Percentiles rank a stretch among this genome's conserved stretches.
These are phyloP conservation scores for Trichoderma koningiopsis DNA, from an alignment of 2,329 filamentous ascomycete genomes.

Conservation along the genomic window DNA sequence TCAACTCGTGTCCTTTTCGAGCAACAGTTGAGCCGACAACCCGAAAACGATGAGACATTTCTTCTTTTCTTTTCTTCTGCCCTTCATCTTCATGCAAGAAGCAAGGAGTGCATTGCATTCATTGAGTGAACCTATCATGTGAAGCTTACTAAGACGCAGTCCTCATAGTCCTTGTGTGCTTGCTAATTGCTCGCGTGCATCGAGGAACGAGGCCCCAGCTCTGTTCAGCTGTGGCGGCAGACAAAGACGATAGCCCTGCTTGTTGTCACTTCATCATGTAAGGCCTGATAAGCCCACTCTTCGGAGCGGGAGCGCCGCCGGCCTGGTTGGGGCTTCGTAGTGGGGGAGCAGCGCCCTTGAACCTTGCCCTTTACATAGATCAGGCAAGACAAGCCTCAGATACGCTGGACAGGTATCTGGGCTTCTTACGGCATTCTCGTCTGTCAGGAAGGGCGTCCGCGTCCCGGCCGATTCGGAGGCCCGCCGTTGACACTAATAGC, in stretches of 20 bases:
- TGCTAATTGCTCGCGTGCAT: neutral
- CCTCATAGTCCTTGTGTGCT: neutral
- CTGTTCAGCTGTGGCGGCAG: slow-evolving; percentile 1
- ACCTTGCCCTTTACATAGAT: slow-evolving; percentile 1
- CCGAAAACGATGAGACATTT: neutral
- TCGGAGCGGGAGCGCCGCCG: slow-evolving; percentile 7
- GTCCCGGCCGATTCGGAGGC: slow-evolving; percentile 12
- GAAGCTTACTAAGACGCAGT: neutral
- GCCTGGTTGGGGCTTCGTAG: slow-evolving; percentile 6
- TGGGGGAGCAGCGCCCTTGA: slow-evolving; percentile 15
- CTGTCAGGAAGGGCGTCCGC: slow-evolving; percentile 14
- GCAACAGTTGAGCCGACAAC: neutral
- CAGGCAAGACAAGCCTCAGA: neutral
- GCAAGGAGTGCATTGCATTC: neutral
- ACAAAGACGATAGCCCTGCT: neutral
- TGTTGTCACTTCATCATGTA: slow-evolving; percentile 26
- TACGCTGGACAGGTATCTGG: neutral
- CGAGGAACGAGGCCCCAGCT: neutral
- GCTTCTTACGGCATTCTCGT: slow-evolving; percentile 15
- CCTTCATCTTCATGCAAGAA: neutral
- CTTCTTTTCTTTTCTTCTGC: neutral
- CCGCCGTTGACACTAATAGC: slow-evolving; percentile 2
- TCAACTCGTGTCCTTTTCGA: neutral
- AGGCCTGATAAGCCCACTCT: slow-evolving; percentile 24
- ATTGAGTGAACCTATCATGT: neutral